Base-by-base conservation (phyloP, 192 early-diverging fungal species). In the Spizellomyces punctatus region DNA sequence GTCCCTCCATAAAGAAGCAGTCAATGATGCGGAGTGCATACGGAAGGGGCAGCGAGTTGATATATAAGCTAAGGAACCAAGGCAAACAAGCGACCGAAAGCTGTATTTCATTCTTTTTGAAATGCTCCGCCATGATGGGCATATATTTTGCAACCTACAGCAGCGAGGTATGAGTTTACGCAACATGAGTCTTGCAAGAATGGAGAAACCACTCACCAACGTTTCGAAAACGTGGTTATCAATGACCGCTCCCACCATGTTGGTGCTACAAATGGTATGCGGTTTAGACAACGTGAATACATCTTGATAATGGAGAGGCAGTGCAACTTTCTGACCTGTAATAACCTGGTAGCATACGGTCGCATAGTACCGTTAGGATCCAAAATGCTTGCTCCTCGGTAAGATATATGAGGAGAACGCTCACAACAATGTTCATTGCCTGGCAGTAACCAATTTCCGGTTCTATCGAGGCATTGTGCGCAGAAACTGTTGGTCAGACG, bases 341-440 rank as follows among this genome's bases (percentile, higher is more conserved):
- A 79, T 99, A 99, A 16, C 94, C 94, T 10, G 98, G 96, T 54
- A 98, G 86, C 72, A 97, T 80, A 27, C 72, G 86, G 66, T 97
- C 95, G 71, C 93, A 93, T 56, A 98, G 80, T 12, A 98, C 89
- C 9, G 92, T 91, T 64, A 99, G 77, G 8, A 92, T 90, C 94
- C 95, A 99, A 74, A 99, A 99, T 16, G 94, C 94, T 75, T 99
- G 96, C 83, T 99, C 96, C 75, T 99, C 98, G 5, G 89, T 91
- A 81, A 94, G 87, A 71, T 92, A 98, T 41, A 99, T 94, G 55
- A 99, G 81, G 71, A 99, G 82, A 0, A 95, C 92, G 41, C 92
- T 94, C 52, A 95, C 94, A 1, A 99, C 91, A 83, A 99, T 96
- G 79, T 99, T 99, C 98, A 99, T 99, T 4, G 98, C 96, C 77